Conservation (phyloP, 108 stramenopile species). For the Epipyxis sp. region DNA sequence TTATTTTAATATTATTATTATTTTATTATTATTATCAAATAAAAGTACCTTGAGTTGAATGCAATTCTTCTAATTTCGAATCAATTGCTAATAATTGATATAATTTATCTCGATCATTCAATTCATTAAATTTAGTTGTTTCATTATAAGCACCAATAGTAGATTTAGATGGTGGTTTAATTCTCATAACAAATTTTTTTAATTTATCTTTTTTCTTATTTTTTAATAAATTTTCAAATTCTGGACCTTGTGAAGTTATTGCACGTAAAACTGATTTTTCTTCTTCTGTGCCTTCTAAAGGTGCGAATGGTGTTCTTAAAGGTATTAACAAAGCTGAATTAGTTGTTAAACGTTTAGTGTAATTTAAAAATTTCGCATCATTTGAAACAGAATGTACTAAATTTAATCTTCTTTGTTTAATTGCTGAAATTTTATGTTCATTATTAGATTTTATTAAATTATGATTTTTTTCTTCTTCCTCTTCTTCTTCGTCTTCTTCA, state of each 20-base stretch:
- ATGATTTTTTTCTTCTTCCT: too few relatives aligned
- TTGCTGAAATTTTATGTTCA: too few relatives aligned
- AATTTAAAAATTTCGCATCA: slow-evolving; percentile 6
- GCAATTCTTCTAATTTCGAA: too few relatives aligned
- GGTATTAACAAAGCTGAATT: not conserved
- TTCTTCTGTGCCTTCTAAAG: slow-evolving; percentile 4
- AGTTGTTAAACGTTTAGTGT: not conserved
- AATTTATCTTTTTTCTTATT: not conserved
- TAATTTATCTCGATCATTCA: not conserved
- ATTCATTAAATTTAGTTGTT: not conserved
- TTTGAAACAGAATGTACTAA: not conserved
- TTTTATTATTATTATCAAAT: too few relatives aligned
- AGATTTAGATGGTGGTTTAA: not conserved
- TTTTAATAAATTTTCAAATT: not conserved
- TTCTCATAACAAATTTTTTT: not conserved
- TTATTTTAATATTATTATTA: too few relatives aligned
- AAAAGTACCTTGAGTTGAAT: too few relatives aligned
- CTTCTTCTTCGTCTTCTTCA: too few relatives aligned
- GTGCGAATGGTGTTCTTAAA: not conserved
- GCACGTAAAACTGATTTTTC: not conserved
- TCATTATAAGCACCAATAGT: slow-evolving; percentile 7
- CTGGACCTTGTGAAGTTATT: not conserved
- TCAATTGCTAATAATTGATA: not conserved
- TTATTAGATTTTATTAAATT: too few relatives aligned
- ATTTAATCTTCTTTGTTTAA: not conserved